Evolutionary conservation across 129 eudicot genomes (phyloP).

Genomic region (Cynara cardunculus): DNA sequence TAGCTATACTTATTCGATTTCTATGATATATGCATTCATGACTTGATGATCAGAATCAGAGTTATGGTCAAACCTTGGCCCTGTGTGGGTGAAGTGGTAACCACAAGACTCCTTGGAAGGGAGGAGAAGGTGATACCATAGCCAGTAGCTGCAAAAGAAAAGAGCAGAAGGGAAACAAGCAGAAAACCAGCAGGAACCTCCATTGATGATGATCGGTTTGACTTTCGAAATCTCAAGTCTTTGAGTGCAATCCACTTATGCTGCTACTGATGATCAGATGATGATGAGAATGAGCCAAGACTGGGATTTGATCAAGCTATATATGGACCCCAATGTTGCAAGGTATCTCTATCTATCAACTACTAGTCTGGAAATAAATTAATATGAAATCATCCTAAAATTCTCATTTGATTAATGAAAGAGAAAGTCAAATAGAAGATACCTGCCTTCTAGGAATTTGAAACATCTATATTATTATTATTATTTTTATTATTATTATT

Average conservation of each 20-base stretch:
- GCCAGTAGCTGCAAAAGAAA: slow-evolving; percentile 35
- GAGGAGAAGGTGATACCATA: slow-evolving; percentile 46
- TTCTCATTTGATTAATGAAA: not conserved
- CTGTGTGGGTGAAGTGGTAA: slow-evolving; percentile 29
- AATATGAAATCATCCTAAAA: not conserved
- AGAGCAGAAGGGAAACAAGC: slow-evolving; percentile 34
- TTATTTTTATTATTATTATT: not conserved
- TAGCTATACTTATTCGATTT: not conserved
- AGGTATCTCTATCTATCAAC: slow-evolving; percentile 16
- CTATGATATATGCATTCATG: not conserved
- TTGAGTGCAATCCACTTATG: slow-evolving; percentile 9
- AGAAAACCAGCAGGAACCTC: slow-evolving; percentile 31
- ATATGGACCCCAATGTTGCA: slow-evolving; percentile 27
- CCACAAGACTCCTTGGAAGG: slow-evolving; percentile 40
- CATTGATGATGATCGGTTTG: slow-evolving; percentile 32
- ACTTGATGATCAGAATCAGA: not conserved
- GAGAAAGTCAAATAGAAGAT: slow-evolving; percentile 24
- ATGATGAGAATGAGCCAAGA: slow-evolving; percentile 19
- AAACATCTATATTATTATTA: not conserved
- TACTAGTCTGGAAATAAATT: not conserved
- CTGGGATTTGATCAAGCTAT: slow-evolving; percentile 10
- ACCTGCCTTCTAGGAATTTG: slow-evolving; percentile 24
- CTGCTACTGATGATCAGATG: slow-evolving; percentile 15
- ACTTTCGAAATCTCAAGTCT: slow-evolving; percentile 9
- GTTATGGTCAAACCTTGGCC: slow-evolving; percentile 41